phyloP scores from a whole-genome alignment of 768 basidiomycete species.

The Leccinum rimulosum region DNA sequence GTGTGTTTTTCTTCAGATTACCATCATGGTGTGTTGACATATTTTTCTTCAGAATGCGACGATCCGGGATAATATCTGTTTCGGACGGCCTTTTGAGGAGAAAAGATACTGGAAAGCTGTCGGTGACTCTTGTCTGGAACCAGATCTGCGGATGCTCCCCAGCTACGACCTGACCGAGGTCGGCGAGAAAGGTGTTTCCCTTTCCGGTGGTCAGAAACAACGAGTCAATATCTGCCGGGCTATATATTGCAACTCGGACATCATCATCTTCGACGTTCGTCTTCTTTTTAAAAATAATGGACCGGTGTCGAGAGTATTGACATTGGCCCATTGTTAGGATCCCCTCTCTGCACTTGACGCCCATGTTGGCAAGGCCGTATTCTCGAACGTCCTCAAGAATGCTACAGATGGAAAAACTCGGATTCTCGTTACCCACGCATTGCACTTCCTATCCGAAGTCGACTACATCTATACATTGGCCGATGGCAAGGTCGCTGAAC shows the following conservation, averaged over 20 bases:
- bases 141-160: conserved; percentile 62
- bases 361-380: too few species aligned
- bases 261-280: conserved; percentile 1
- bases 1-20: not conserved
- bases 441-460: too few species aligned
- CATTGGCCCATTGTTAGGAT: too few species aligned
- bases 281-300: too few species aligned
- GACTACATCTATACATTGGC: too few species aligned
- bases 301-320: too few species aligned
- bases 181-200: conserved; percentile 71
- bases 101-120: conserved; percentile 81
- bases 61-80: conserved; percentile 85
- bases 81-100: conserved; percentile 80
- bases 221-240: not conserved
- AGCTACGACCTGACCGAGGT: not conserved
- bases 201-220: conserved; percentile 67
- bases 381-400: too few species aligned
- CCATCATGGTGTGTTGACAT: not conserved
- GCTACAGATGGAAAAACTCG: too few species aligned
- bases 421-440: too few species aligned
- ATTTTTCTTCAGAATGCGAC: conserved; percentile 60
- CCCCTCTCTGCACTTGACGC: too few species aligned
- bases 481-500: too few species aligned
- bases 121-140: conserved; percentile 71
- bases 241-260: conserved; percentile 6